Conservation (phyloP, 2,329 filamentous ascomycete genomes). For the Nectriaceae sp. region DNA sequence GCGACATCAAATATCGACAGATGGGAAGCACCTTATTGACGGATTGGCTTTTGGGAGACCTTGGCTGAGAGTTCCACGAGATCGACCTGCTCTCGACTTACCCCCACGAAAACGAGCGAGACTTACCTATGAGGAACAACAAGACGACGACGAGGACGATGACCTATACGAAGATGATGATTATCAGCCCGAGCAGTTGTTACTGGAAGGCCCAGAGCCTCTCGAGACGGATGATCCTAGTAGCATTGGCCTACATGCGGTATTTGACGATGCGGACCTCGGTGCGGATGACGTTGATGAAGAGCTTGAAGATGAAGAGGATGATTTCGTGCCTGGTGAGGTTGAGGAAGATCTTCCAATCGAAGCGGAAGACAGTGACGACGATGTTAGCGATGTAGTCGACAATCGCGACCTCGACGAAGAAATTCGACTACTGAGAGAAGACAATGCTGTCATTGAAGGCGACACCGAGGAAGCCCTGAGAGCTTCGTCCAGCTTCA, state of each 20-base stretch:
- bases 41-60: constrained; percentile 82
- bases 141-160: constrained; percentile 44
- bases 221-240: constrained; percentile 12
- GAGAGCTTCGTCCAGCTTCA: not conserved
- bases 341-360: constrained; percentile 9
- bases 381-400: constrained; percentile 10
- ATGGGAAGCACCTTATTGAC: constrained; percentile 81
- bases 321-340: constrained; percentile 30
- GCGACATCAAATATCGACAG: constrained; percentile 75
- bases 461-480: not conserved
- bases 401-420: constrained; percentile 26
- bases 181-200: constrained; percentile 39
- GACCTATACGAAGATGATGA: constrained; percentile 37
- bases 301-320: constrained; percentile 22
- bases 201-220: constrained; percentile 34
- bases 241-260: constrained; percentile 19
- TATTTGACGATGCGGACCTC: constrained; percentile 23
- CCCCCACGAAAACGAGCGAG: constrained; percentile 72
- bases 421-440: constrained; percentile 45
- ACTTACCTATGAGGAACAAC: constrained; percentile 42
- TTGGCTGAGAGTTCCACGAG: constrained; percentile 58
- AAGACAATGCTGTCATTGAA: constrained; percentile 37
- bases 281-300: constrained; percentile 16
- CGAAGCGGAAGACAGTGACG: constrained; percentile 7
- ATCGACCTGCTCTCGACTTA: constrained; percentile 68